phyloP scores from a whole-genome alignment of 345 rosid genomes.

The Adansonia digitata region DNA sequence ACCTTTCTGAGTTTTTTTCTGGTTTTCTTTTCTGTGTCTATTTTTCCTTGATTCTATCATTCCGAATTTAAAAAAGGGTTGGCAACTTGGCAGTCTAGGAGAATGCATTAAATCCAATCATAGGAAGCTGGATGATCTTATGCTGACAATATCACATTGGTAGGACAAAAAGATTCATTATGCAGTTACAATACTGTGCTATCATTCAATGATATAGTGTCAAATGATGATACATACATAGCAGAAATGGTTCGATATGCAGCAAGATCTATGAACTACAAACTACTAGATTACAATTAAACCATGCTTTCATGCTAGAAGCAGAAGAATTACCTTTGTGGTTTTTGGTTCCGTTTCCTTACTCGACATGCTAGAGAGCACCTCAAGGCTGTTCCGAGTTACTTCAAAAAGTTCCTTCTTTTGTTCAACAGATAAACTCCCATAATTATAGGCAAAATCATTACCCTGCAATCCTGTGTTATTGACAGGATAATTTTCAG shows the following conservation, averaged over 20 bases:
- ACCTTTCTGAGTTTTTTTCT: conserved; percentile 6
- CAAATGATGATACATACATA: neutral
- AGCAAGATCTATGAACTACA: neutral
- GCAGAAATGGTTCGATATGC: neutral
- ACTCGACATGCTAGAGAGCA: conserved; percentile 70
- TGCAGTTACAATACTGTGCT: neutral
- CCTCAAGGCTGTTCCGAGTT: conserved; percentile 66
- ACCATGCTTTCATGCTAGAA: neutral
- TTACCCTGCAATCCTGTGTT: conserved; percentile 28
- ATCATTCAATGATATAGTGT: neutral
- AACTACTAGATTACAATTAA: neutral
- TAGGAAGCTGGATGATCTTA: neutral
- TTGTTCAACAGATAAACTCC: conserved; percentile 45
- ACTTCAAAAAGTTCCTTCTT: conserved; percentile 59
- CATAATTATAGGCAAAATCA: conserved; percentile 30
- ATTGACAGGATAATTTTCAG: conserved; percentile 50
- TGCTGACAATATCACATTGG: neutral
- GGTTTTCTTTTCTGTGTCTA: neutral
- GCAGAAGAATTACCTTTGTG: conserved; percentile 36
- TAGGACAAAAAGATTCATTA: neutral
- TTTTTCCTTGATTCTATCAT: neutral
- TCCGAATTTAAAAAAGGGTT: neutral
- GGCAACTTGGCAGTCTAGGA: neutral
- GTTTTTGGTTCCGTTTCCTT: conserved; percentile 48
- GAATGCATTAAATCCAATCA: neutral